Evolutionary conservation across 164 flowering plant genomes (phyloP).

Genomic region (Tetracentron sinense): DNA sequence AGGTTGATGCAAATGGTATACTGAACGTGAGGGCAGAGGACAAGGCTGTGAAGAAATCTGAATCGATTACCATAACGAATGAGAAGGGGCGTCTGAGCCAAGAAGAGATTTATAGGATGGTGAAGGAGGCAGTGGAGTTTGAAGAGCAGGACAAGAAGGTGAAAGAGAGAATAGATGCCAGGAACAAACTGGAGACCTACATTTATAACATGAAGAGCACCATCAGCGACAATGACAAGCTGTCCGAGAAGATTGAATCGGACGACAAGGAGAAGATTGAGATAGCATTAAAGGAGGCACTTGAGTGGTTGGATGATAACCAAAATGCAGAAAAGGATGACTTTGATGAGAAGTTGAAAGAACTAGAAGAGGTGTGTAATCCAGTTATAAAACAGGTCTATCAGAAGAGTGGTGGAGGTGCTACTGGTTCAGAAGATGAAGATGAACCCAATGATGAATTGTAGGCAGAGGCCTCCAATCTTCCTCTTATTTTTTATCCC

Average conservation of each 20-base stretch:
- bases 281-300: slow-evolving; percentile 38
- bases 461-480: slow-evolving; percentile 16
- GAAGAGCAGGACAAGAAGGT: slow-evolving; percentile 50
- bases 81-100: slow-evolving; percentile 53
- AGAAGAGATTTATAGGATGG: slow-evolving; percentile 51
- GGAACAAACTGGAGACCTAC: slow-evolving; percentile 51
- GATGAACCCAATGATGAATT: slow-evolving; percentile 41
- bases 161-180: slow-evolving; percentile 44
- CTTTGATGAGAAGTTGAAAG: slow-evolving; percentile 52
- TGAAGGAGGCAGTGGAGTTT: slow-evolving; percentile 48
- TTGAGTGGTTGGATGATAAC: slow-evolving; percentile 57
- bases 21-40: slow-evolving; percentile 54
- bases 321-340: slow-evolving; percentile 51
- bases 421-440: slow-evolving; percentile 21
- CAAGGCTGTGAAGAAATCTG: slow-evolving; percentile 40
- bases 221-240: slow-evolving; percentile 45
- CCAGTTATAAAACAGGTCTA: slow-evolving; percentile 44
- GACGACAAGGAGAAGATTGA: slow-evolving; percentile 57
- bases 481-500: too few relatives aligned
- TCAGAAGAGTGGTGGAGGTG: slow-evolving; percentile 34
- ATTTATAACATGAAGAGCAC: slow-evolving; percentile 48
- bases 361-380: slow-evolving; percentile 47
- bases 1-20: slow-evolving; percentile 56
- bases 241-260: slow-evolving; percentile 40
- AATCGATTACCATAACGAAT: slow-evolving; percentile 43